Evolutionary conservation across 139 green algal genomes (phyloP).

Genomic region (Raphidocelis subcapitata): DNA sequence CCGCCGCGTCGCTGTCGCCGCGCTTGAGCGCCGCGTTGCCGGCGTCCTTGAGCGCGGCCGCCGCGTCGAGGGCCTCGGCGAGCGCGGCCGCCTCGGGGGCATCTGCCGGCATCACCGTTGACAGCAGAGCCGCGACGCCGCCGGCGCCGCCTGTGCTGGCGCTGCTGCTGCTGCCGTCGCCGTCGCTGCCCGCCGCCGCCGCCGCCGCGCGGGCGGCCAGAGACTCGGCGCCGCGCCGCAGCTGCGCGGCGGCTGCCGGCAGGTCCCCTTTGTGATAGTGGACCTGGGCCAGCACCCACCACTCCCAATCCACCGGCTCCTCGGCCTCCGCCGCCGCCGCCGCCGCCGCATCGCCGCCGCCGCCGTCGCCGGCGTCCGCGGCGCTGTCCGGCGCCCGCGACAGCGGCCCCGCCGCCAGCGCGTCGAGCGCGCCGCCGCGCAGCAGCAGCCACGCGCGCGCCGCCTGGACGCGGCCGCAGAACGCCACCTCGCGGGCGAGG

Average conservation of each 20-base stretch:
- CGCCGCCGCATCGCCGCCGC: background rate
- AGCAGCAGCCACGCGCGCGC: slow-evolving; percentile 21
- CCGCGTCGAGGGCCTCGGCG: slow-evolving; percentile 13
- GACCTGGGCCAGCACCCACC: slow-evolving; percentile 11
- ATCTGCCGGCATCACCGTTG: slow-evolving; percentile 6
- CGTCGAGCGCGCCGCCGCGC: slow-evolving; percentile 10
- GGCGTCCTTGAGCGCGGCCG: slow-evolving; percentile 40
- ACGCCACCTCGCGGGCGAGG: slow-evolving; percentile 3
- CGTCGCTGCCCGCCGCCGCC: background rate
- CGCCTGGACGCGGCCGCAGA: slow-evolving; percentile 24
- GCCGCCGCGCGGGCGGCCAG: background rate
- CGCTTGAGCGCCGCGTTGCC: slow-evolving; percentile 59
- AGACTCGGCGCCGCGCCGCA: background rate
- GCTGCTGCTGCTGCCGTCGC: background rate
- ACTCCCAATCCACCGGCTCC: slow-evolving; percentile 1
- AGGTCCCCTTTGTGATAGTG: slow-evolving; percentile 3
- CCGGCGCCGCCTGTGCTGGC: background rate
- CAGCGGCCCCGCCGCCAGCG: background rate
- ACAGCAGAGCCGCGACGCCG: background rate
- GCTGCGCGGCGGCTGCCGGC: slow-evolving; percentile 20
- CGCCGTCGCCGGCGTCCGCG: background rate
- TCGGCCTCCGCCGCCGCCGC: background rate
- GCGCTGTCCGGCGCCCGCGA: background rate
- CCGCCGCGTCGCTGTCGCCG: slow-evolving; percentile 32
- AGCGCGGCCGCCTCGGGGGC: slow-evolving; percentile 10